These are phyloP conservation scores for Trametes punicea DNA, from an alignment of 768 basidiomycete species.

Conservation along the genomic window DNA sequence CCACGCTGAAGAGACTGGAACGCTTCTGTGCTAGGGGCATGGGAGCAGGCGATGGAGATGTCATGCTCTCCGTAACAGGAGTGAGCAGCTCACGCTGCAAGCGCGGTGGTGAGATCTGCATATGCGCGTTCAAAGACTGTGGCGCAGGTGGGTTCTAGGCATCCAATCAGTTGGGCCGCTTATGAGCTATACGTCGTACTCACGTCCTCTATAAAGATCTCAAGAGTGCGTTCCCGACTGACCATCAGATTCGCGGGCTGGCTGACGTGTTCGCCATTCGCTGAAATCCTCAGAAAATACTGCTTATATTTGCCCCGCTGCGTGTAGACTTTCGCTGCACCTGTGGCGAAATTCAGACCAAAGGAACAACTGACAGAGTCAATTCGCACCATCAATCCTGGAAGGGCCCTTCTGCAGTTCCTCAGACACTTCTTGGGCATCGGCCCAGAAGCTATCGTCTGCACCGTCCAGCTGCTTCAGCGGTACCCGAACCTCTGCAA, in stretches of 20 bases:
- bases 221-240: conserved; percentile 50
- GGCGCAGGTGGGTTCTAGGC: conserved; percentile 4
- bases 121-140: not conserved
- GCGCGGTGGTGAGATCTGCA: not conserved
- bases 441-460: conserved; percentile 66
- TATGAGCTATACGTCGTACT: conserved; percentile 21
- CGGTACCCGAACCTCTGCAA: conserved; percentile 66
- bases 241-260: conserved; percentile 57
- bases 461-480: conserved; percentile 45
- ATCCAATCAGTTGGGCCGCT: not conserved
- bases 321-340: conserved; percentile 63
- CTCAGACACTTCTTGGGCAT: conserved; percentile 59
- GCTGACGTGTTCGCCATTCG: conserved; percentile 49
- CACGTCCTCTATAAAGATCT: conserved; percentile 59
- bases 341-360: conserved; percentile 29
- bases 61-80: conserved; percentile 17
- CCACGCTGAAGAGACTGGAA: conserved; percentile 8
- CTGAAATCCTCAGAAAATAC: conserved; percentile 59
- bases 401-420: conserved; percentile 59
- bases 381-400: conserved; percentile 59
- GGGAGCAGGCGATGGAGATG: conserved; percentile 13
- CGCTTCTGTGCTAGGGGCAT: conserved; percentile 4
- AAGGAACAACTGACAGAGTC: not conserved
- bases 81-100: conserved; percentile 12
- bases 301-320: conserved; percentile 68